Conservation (phyloP, 345 rosid genomes). For the Eucalyptus melliodora region DNA sequence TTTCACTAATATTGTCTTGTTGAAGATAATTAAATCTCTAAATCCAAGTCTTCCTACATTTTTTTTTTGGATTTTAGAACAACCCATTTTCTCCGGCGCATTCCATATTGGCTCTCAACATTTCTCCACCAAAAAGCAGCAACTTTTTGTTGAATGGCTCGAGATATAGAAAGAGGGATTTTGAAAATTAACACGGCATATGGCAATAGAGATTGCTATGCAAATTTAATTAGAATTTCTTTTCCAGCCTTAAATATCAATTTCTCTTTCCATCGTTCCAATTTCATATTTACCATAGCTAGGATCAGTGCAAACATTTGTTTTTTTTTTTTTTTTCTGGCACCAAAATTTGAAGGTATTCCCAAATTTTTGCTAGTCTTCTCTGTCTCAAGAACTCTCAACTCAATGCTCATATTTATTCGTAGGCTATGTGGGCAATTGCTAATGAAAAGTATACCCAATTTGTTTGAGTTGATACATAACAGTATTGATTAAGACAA, state of each 20-base stretch:
- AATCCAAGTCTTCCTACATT: rapidly evolving
- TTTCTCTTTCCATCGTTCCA: neutral
- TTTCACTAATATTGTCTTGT: neutral
- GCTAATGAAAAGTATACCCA: neutral
- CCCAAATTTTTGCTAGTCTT: neutral
- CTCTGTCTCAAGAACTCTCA: rapidly evolving
- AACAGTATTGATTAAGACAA: neutral
- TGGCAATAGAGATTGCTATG: rapidly evolving
- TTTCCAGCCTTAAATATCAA: neutral
- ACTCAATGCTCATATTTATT: neutral
- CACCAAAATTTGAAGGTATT: neutral
- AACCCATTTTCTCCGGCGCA: neutral
- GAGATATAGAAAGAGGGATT: too few species aligned
- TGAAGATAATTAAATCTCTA: neutral
- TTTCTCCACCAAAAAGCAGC: neutral
- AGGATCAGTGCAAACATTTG: rapidly evolving
- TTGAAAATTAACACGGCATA: neutral
- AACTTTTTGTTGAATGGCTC: neutral
- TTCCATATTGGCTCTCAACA: neutral
- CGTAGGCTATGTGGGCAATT: neutral
- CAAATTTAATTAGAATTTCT: neutral
- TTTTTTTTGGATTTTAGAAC: neutral
- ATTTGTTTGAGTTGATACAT: neutral
- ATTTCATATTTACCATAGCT: neutral
- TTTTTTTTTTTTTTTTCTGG: rapidly evolving